A percentile compares a stretch with the other conserved stretches of the same genome.
Evolutionary conservation across 768 basidiomycete genomes (phyloP).

Genomic region (Kwoniella botswanensis): DNA sequence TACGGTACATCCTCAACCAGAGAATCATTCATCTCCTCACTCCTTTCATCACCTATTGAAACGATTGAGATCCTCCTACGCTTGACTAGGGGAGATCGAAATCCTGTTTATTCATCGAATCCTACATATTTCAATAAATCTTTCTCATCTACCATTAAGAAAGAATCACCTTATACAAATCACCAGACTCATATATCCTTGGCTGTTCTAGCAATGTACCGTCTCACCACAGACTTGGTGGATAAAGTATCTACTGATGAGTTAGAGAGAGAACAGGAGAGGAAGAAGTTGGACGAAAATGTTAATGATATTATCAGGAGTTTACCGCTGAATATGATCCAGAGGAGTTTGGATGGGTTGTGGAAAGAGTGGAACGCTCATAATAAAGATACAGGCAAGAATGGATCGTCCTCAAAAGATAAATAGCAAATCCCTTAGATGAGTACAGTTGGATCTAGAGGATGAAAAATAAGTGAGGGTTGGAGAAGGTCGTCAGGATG

Average conservation of each 20-base stretch:
- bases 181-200: constrained; percentile 95
- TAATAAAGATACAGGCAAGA: not conserved
- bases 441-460: not conserved
- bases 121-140: constrained; percentile 59
- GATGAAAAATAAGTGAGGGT: not conserved
- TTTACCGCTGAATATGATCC: constrained; percentile 82
- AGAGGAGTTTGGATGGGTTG: constrained; percentile 90
- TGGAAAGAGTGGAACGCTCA: constrained; percentile 70
- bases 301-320: constrained; percentile 88
- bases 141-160: constrained; percentile 61
- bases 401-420: not conserved
- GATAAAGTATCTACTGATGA: constrained; percentile 64
- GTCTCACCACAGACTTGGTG: constrained; percentile 81
- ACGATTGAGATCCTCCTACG: constrained; percentile 90
- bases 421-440: too few relatives aligned
- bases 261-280: constrained; percentile 61
- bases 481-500: too few relatives aligned
- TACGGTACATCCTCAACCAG: constrained; percentile 76
- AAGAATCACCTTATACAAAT: constrained; percentile 77
- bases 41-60: constrained; percentile 83
- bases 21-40: constrained; percentile 84
- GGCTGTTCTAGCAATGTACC: constrained; percentile 88
- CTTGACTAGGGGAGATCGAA: constrained; percentile 84
- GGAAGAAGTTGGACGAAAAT: constrained; percentile 65
- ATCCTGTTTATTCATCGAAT: constrained; percentile 61